Evolutionary conservation across 495 filamentous ascomycete genomes (phyloP), one percentile per base, ranked within the genome.

Genomic region (Penicillium turbatum): DNA sequence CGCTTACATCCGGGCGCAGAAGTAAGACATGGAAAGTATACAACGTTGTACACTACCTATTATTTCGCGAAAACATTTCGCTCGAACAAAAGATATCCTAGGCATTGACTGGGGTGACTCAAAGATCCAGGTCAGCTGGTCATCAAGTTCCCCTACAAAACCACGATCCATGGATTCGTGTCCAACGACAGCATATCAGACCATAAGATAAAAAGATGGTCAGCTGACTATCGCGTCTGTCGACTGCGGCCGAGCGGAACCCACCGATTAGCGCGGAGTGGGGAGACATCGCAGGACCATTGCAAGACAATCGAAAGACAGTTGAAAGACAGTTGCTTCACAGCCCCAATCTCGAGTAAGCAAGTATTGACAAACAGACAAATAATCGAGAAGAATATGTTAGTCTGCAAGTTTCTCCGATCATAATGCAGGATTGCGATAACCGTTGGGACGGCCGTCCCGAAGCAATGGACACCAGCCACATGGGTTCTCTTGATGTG

Each of bases 111-210:
- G 11, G 4, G 48, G 49, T 51, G 49, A 51, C 49, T 51, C 39
- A 43, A 24, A 51, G 39, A 43, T 51, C 35, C 7, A 7, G 39
- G 31, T 51, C 49, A 51, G 49, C 49, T 51, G 49, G 39, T 43
- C 49, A 51, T 36, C 32, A 19, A 16, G 10, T 27, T 19, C 15
- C 32, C n/a, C 15, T 31, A 30, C 8, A 30, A n/a, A 30, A 9
- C 30, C 21, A 15, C 38, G 49, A 51, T 35, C 49, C 49, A 51
- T 43, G 49, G 49, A 27, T n/a, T 29, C 17, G 19, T 51, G 38
- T 51, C 49, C 38, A 35, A 43, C 38, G 42, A 10, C 30, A 39
- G 32, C 32, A 24, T 43, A 43, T 51, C 38, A 35, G 34, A 37
- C 49, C 49, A 49, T 39, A 8, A 39, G 35, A 38, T 38, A 8